A percentile compares a stretch with the other conserved stretches of the same genome.
Conservation (phyloP, 352 stramenopile genomes). For the Pythium oligandrum region DNA sequence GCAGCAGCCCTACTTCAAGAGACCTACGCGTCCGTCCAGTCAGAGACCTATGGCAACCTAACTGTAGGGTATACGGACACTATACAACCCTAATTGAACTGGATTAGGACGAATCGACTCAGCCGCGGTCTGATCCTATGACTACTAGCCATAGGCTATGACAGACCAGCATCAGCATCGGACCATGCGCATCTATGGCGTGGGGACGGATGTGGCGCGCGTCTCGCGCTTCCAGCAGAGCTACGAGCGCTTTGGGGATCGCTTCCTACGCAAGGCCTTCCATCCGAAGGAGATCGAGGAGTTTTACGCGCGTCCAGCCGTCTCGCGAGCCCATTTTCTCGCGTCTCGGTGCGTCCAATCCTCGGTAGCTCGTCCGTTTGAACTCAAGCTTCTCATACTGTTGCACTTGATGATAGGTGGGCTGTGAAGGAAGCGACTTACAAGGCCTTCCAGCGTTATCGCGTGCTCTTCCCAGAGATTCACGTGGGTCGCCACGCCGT, state of each 20-base stretch:
- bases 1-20: too few relatives aligned
- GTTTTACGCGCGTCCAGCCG: slow-evolving; percentile 35
- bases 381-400: too few relatives aligned
- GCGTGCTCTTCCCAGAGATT: slow-evolving; percentile 78
- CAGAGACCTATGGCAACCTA: too few relatives aligned
- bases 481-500: slow-evolving; percentile 9
- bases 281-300: slow-evolving; percentile 63
- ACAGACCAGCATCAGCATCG: too few relatives aligned
- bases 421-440: slow-evolving; percentile 79
- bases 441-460: slow-evolving; percentile 79
- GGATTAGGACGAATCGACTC: too few relatives aligned
- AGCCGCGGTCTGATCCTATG: too few relatives aligned
- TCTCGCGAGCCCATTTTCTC: slow-evolving; percentile 46
- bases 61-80: too few relatives aligned
- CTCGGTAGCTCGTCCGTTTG: too few relatives aligned
- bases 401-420: slow-evolving; percentile 30
- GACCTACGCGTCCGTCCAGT: too few relatives aligned
- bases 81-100: too few relatives aligned
- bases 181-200: slow-evolving; percentile 35
- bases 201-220: slow-evolving; percentile 71
- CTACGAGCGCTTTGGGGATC: slow-evolving; percentile 52
- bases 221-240: slow-evolving; percentile 48
- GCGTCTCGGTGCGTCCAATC: slow-evolving; percentile 36
- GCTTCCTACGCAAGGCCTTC: slow-evolving; percentile 55
- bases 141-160: too few relatives aligned